Evolutionary conservation across 306 rosid species (phyloP), one percentile per base, ranked within the genome.

Genomic region (Benincasa hispida): DNA sequence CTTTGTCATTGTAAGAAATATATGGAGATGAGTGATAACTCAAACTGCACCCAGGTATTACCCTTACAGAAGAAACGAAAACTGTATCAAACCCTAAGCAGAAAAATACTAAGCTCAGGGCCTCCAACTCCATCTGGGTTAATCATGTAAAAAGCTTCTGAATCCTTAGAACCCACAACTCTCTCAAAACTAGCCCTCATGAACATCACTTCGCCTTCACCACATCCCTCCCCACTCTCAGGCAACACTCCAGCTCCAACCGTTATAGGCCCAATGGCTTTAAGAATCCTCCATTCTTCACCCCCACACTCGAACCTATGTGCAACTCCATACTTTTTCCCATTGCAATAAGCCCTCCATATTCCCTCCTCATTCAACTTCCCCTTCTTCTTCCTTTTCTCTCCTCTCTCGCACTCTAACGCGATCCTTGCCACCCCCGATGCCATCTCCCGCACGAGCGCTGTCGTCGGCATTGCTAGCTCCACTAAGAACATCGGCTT

Each of bases 201-300:
- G 50, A 90, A 93, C 98, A 93, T 93, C 4, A 90, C 58, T 61
- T 93, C 97, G 4, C 97, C 88, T 6, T 0, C 51, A 45, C 51
- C 5, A 45, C 22, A 41, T 60, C 39, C 81, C 88, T 63, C 82
- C 84, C 5, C 7, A 27, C 6, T 25, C 24, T 54, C 86, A 1
- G 97, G 98, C 70, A 90, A 35, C 37, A 93, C 97, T 0, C 98
- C 97, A 0, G 97, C 98, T 0, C 97, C 98, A 92, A 91, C 90
- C 19, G 97, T 81, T 53, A 93, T 85, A 0, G 93, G 91, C 78
- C 83, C 94, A 79, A 93, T 87, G 0, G 97, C 95, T 73, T 84
- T 89, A 82, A 93, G 53, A n/a, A 93, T 86, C 81, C 85, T 86
- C 97, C 94, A 91, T 72, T 93, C 97, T 65, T 89, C 93, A 0